Evolutionary conservation across 768 basidiomycete species (phyloP), one percentile per base, ranked within the genome.

Genomic region (Tylopilus sp.): DNA sequence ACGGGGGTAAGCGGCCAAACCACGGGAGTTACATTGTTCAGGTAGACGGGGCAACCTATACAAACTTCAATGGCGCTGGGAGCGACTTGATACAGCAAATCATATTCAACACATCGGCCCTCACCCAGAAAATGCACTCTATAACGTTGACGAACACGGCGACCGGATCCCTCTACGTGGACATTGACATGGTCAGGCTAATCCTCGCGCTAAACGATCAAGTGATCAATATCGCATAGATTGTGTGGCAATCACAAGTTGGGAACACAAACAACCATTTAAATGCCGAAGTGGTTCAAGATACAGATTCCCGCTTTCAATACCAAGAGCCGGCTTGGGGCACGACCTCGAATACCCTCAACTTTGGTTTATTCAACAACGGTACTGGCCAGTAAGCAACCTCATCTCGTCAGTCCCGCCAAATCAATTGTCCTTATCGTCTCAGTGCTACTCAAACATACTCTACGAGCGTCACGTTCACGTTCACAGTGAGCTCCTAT

Each of bases 1-100:
- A 73, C 52, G 82, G 82, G 9, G 74, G 79, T 3, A 77, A 78
- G 48, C 71, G 80, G 22, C 36, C 50, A 7, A 78, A 79, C 48
- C 78, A 81, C 57, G 79, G 81, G 0, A 58, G 48, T 12, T 83
- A 73, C 57, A 66, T 67, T 29, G 71, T 82, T 37, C 62, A 65
- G 28, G 61, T 82, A 1, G 80, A 83, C 63, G 51, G 66, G 26
- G 57, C 44, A 11, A 54, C 51, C 28, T 74, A 63, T 41, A 50
- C 66, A 14, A 44, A 54, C 25, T 47, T 55, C 19, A 69, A 69
- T 50, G 78, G 77, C 12, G 37, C 53, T 10, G 47, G 45, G 30
- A 61, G 59, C 38, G 43, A 58, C 29, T 19, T 62, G 19, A 82
- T 76, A 56, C 77, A 79, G 58, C 68, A 71, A 22, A 47, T 63